Evolutionary conservation across 345 rosid species (phyloP).

Genomic region (Bruguiera gymnorhiza): DNA sequence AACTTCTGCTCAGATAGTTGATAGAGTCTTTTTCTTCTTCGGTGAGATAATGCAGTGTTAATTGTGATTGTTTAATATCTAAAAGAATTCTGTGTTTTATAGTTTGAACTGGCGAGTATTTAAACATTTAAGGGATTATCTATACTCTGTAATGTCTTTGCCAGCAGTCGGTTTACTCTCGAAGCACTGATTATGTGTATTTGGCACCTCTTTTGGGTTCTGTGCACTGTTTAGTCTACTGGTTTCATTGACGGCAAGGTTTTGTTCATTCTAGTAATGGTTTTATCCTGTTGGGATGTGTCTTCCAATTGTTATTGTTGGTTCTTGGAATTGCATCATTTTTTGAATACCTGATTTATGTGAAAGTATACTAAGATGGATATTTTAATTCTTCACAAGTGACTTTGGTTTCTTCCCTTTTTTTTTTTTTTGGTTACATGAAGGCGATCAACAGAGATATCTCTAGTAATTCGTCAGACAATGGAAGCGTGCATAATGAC

Average conservation of each 20-base stretch:
- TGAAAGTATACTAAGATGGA: background rate
- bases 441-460: slow-evolving; percentile 95
- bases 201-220: background rate
- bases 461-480: slow-evolving; percentile 86
- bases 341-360: background rate
- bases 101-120: background rate
- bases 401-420: too few relatives aligned
- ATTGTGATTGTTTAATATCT: background rate
- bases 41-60: background rate
- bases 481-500: slow-evolving; percentile 93
- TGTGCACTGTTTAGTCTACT: too few relatives aligned
- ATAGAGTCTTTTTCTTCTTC: background rate
- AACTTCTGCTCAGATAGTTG: background rate
- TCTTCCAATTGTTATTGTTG: background rate
- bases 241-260: too few relatives aligned
- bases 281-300: too few relatives aligned
- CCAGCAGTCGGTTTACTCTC: background rate
- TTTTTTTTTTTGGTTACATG: background rate
- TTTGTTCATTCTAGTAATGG: too few relatives aligned
- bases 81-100: background rate
- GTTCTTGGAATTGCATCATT: background rate
- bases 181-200: background rate
- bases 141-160: background rate
- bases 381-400: background rate
- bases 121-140: background rate